Conservation (phyloP, 768 basidiomycete genomes). For the Astraeus odoratus region DNA sequence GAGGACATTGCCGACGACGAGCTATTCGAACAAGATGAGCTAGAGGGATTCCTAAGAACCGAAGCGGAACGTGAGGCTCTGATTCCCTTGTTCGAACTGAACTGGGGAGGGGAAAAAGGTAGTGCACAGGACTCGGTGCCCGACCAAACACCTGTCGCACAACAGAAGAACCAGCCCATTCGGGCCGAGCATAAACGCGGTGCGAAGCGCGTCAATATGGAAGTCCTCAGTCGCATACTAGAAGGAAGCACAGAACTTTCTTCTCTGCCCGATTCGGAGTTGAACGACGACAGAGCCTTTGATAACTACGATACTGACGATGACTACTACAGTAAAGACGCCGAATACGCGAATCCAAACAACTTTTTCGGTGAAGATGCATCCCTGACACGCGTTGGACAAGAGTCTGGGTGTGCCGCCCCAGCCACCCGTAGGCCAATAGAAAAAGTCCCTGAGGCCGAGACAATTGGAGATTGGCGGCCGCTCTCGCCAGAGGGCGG, state of each 20-base stretch:
- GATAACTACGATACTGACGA: too few relatives aligned
- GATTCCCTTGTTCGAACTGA: slow-evolving; percentile 27
- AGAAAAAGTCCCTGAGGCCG: slow-evolving; percentile 1
- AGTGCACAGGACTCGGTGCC: slow-evolving; percentile 13
- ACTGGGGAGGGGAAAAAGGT: slow-evolving; percentile 23
- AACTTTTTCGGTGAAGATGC: background rate
- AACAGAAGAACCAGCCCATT: background rate
- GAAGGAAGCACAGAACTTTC: slow-evolving; percentile 18
- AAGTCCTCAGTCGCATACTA: slow-evolving; percentile 48
- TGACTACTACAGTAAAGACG: slow-evolving; percentile 14
- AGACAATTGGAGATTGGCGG: slow-evolving; percentile 43
- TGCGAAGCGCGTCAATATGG: slow-evolving; percentile 44
- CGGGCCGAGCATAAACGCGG: slow-evolving; percentile 24
- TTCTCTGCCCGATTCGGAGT: background rate
- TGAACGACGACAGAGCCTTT: background rate
- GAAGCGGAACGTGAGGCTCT: slow-evolving; percentile 46
- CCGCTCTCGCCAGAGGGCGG: slow-evolving; percentile 28
- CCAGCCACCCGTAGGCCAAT: background rate
- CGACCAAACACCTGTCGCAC: slow-evolving; percentile 14
- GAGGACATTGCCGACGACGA: slow-evolving; percentile 60
- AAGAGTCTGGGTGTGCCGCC: background rate
- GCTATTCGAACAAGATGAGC: slow-evolving; percentile 61
- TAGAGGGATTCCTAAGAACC: slow-evolving; percentile 52
- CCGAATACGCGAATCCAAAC: slow-evolving; percentile 1
- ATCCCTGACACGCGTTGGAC: background rate